Evolutionary conservation across 2,329 filamentous ascomycete genomes (phyloP).

Genomic region (Chrysosporium queenslandicum): DNA sequence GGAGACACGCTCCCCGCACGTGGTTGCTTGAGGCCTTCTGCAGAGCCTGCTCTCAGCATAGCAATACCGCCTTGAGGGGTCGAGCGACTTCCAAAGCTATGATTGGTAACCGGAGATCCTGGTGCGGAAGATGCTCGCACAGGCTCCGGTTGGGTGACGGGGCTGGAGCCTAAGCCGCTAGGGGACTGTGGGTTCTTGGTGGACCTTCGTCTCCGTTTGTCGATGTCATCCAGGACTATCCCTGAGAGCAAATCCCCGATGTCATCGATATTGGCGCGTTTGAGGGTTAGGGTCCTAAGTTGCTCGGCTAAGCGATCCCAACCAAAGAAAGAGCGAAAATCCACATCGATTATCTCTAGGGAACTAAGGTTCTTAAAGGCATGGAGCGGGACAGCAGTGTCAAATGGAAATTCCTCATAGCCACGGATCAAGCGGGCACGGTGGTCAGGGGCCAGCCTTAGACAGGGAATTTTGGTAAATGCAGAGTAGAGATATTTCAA

Average conservation of each 20-base stretch:
- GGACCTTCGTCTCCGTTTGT: slow-evolving; percentile 76
- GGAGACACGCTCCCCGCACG: slow-evolving; percentile 71
- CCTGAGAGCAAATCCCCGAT: slow-evolving; percentile 81
- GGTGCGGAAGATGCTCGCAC: slow-evolving; percentile 60
- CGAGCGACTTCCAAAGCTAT: slow-evolving; percentile 39
- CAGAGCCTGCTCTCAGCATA: slow-evolving; percentile 51
- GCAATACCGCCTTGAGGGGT: slow-evolving; percentile 38
- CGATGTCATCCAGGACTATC: slow-evolving; percentile 93
- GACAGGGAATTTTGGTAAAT: slow-evolving; percentile 93
- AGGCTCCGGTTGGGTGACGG: slow-evolving; percentile 55
- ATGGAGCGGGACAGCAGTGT: slow-evolving; percentile 91
- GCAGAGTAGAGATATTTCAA: slow-evolving; percentile 95
- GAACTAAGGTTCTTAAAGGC: slow-evolving; percentile 95
- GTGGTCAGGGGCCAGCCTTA: slow-evolving; percentile 85
- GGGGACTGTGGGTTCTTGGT: slow-evolving; percentile 78
- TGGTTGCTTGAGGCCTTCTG: slow-evolving; percentile 28
- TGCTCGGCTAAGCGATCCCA: slow-evolving; percentile 94
- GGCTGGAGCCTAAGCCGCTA: slow-evolving; percentile 51
- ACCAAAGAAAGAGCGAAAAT: slow-evolving; percentile 93
- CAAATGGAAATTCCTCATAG: slow-evolving; percentile 96
- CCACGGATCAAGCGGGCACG: slow-evolving; percentile 80
- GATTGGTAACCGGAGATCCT: slow-evolving; percentile 49
- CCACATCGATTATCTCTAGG: slow-evolving; percentile 86
- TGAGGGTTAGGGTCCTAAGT: slow-evolving; percentile 77
- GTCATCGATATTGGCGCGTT: slow-evolving; percentile 78